These are phyloP conservation scores for Lactarius pseudohatsudake DNA, from an alignment of 768 basidiomycete species.

Conservation along the genomic window DNA sequence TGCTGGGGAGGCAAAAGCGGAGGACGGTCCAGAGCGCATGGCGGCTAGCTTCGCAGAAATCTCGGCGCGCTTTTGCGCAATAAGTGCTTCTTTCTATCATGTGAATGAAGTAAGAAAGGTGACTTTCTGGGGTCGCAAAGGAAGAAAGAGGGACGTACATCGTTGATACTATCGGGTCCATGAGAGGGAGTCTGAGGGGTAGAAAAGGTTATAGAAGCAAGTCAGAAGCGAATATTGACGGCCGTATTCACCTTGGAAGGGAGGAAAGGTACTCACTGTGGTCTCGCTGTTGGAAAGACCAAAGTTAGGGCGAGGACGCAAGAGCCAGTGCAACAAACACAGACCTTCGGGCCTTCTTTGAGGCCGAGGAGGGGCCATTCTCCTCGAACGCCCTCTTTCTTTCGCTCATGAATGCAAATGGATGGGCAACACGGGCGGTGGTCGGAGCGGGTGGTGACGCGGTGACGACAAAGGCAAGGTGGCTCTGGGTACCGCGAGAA, in stretches of 20 bases:
- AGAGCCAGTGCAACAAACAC: conserved; percentile 27
- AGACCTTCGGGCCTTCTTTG: conserved; percentile 54
- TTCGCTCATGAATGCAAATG: conserved; percentile 21
- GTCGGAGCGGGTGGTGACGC: conserved; percentile 29
- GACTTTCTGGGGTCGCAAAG: background rate
- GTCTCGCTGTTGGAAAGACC: conserved; percentile 48
- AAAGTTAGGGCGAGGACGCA: conserved; percentile 26
- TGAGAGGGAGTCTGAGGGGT: conserved; percentile 52
- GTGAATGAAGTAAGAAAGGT: conserved; percentile 9
- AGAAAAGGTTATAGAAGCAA: conserved; percentile 65
- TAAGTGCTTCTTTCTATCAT: conserved; percentile 54
- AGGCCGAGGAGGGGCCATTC: conserved; percentile 13
- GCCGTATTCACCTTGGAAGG: conserved; percentile 70
- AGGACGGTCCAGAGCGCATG: conserved; percentile 29
- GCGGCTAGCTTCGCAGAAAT: conserved; percentile 83
- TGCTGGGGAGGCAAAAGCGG: conserved; percentile 30
- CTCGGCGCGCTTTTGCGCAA: conserved; percentile 81
- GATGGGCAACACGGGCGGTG: background rate
- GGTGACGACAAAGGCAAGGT: background rate
- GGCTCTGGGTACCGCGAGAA: background rate
- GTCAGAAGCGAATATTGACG: conserved; percentile 52
- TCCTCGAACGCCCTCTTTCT: conserved; percentile 28
- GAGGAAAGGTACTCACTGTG: conserved; percentile 59
- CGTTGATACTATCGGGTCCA: conserved; percentile 37
- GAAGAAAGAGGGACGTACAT: conserved; percentile 16